A percentile compares a stretch with the other conserved stretches of the same genome.
Conservation (phyloP, 441 rosid genomes). For the Adansonia rubrostipa region DNA sequence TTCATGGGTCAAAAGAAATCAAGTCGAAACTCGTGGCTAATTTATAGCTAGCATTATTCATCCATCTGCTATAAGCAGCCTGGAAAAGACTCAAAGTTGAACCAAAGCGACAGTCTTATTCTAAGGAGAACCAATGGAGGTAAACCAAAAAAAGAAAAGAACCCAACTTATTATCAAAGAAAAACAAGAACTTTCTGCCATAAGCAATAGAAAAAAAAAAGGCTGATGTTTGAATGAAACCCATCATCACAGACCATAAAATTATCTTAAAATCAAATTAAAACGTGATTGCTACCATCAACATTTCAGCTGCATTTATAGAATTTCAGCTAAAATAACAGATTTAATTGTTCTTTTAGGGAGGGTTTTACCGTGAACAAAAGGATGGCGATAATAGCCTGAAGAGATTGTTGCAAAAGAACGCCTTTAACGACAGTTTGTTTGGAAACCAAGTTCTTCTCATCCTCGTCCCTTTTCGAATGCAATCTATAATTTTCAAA, state of each 20-base stretch:
- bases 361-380: slow-evolving; percentile 57
- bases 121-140: neutral
- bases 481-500: slow-evolving; percentile 75
- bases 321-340: neutral
- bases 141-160: neutral
- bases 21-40: slow-evolving; percentile 14
- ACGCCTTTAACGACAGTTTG: slow-evolving; percentile 70
- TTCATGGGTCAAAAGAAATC: neutral
- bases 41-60: neutral
- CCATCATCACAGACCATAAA: neutral
- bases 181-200: neutral
- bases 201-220: neutral
- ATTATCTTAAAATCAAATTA: neutral
- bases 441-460: slow-evolving; percentile 80
- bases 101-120: neutral
- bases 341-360: neutral
- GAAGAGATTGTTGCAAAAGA: slow-evolving; percentile 75
- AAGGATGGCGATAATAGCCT: slow-evolving; percentile 76
- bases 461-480: slow-evolving; percentile 70
- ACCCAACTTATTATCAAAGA: neutral
- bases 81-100: neutral
- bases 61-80: neutral
- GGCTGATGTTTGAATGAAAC: neutral
- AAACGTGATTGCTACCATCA: neutral
- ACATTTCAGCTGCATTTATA: neutral